These are phyloP conservation scores for Anethum foeniculum DNA, from an alignment of 140 eudicot genomes.

Conservation along the genomic window DNA sequence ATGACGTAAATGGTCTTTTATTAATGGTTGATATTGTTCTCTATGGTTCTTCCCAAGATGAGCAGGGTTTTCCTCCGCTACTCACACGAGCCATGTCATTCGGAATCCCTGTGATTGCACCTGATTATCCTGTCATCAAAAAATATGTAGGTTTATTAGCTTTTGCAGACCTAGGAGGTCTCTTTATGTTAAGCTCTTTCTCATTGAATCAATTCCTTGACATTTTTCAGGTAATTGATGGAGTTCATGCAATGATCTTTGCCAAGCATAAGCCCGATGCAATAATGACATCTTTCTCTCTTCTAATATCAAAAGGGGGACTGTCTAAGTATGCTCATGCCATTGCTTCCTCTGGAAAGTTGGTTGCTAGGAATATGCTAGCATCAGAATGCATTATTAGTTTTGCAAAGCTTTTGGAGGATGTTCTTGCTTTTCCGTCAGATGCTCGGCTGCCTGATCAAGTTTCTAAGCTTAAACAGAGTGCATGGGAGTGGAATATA, in stretches of 20 bases:
- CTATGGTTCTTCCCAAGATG: conserved; percentile 85
- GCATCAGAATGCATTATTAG: conserved; percentile 72
- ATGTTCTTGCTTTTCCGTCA: conserved; percentile 75
- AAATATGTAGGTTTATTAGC: conserved; percentile 47
- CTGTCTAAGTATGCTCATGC: conserved; percentile 56
- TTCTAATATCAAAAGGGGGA: conserved; percentile 50
- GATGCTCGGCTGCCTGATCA: conserved; percentile 52
- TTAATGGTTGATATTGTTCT: conserved; percentile 75
- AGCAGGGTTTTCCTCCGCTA: conserved; percentile 80
- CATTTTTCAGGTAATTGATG: conserved; percentile 60
- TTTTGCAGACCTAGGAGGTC: conserved; percentile 15
- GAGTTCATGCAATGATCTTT: conserved; percentile 77
- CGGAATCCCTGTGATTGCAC: conserved; percentile 74
- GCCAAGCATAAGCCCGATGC: conserved; percentile 61
- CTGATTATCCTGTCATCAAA: conserved; percentile 66
- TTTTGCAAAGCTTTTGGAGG: conserved; percentile 60
- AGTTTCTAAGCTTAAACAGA: conserved; percentile 47
- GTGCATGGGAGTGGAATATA: conserved; percentile 73
- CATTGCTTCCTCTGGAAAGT: conserved; percentile 68
- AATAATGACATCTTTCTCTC: conserved; percentile 58
- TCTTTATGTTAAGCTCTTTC: background rate
- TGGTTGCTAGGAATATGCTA: conserved; percentile 81
- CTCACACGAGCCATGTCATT: conserved; percentile 86
- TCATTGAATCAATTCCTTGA: conserved; percentile 14
- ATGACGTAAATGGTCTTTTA: conserved; percentile 60